These are phyloP conservation scores for Basipetospora chlamydospora DNA, from an alignment of 2,329 filamentous ascomycete genomes.

Conservation along the genomic window DNA sequence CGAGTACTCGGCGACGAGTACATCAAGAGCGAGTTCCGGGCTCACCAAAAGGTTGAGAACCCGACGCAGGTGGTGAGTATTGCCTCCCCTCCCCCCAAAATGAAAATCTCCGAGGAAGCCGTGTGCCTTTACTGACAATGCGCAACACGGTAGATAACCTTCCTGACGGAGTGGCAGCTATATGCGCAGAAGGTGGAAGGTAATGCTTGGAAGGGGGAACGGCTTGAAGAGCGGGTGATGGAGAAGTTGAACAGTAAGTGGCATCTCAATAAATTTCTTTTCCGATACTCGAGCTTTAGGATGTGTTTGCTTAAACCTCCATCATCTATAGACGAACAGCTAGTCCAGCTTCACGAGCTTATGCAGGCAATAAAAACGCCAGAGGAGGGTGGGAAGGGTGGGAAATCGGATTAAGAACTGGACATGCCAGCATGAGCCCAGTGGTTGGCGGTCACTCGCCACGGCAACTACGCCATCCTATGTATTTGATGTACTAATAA, in stretches of 20 bases:
- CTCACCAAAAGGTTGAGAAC: conserved; percentile 73
- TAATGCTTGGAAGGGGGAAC: conserved; percentile 58
- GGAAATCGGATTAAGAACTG: no score
- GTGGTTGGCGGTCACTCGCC: no score
- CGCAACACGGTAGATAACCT: conserved; percentile 59
- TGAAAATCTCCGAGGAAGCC: no score
- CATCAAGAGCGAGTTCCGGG: conserved; percentile 81
- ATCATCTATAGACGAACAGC: conserved; percentile 61
- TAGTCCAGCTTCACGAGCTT: conserved; percentile 85
- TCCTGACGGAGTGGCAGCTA: conserved; percentile 89
- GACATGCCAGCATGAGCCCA: no score
- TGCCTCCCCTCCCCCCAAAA: no score
- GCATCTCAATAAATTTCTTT: neutral
- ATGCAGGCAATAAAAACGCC: conserved; percentile 61
- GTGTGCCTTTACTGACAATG: neutral
- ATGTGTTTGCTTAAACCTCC: neutral
- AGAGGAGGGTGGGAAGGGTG: conserved; percentile 10
- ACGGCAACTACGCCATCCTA: no score
- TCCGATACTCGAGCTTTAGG: neutral
- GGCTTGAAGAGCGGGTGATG: conserved; percentile 13
- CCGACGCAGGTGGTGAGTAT: conserved; percentile 69
- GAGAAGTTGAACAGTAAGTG: conserved; percentile 42
- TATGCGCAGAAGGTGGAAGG: conserved; percentile 91
- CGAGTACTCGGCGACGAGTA: conserved; percentile 83
- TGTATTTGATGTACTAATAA: no score